phyloP scores from a whole-genome alignment of 148 eudicot species.

The Agrostemma githago region DNA sequence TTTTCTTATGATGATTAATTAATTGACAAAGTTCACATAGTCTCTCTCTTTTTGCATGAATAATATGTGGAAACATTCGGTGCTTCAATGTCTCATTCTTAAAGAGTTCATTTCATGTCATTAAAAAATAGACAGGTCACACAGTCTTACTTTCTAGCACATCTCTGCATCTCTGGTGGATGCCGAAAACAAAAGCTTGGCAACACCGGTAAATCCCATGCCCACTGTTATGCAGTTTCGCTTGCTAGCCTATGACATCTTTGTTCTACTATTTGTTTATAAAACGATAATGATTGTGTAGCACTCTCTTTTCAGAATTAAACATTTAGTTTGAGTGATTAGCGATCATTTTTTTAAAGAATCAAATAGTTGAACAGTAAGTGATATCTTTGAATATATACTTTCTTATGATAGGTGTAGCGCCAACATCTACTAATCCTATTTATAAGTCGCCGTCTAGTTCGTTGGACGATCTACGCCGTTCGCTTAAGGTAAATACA shows the following conservation, averaged over 20 bases:
- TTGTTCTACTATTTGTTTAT: constrained; percentile 1
- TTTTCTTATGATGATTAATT: neutral
- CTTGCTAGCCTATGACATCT: neutral
- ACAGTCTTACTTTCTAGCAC: neutral
- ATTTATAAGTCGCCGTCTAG: constrained; percentile 33
- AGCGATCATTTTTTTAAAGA: neutral
- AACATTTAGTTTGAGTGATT: neutral
- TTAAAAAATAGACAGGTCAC: neutral
- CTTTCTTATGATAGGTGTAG: constrained; percentile 38
- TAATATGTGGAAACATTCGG: neutral
- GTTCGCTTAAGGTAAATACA: constrained; percentile 58
- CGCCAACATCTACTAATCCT: constrained; percentile 28
- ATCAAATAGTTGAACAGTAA: neutral
- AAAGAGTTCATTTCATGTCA: neutral
- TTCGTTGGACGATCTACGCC: constrained; percentile 54
- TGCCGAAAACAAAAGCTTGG: neutral
- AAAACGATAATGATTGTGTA: neutral
- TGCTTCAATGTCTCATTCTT: neutral
- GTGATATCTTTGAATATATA: neutral
- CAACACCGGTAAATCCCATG: neutral
- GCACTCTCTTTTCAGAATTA: neutral
- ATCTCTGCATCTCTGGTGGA: neutral
- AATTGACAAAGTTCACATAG: neutral
- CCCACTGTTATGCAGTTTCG: neutral
- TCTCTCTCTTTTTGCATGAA: neutral